A percentile compares a stretch with the other conserved stretches of the same genome.
These are phyloP conservation scores for Centaurea solstitialis DNA, from an alignment of 129 eudicot genomes.

Conservation along the genomic window DNA sequence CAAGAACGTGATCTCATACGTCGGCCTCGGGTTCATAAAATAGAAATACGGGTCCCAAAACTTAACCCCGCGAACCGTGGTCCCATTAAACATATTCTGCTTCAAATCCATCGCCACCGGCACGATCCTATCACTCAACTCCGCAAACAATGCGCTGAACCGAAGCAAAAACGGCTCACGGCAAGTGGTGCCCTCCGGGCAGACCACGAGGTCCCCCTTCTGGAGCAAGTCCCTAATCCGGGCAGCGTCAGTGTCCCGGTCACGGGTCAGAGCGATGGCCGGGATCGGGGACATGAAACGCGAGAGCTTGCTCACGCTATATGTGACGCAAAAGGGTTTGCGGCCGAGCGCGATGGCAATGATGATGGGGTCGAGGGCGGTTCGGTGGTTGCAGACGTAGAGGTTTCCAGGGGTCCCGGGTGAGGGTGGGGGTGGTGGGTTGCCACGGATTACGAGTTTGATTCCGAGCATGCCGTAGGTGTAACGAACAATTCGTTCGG, in stretches of 20 bases:
- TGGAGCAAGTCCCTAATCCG: constrained; percentile 61
- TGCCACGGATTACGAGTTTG: constrained; percentile 75
- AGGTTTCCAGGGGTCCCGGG: constrained; percentile 80
- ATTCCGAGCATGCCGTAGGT: constrained; percentile 83
- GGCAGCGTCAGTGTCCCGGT: constrained; percentile 82
- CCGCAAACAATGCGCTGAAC: constrained; percentile 87
- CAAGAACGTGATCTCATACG: constrained; percentile 78
- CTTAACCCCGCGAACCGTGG: constrained; percentile 86
- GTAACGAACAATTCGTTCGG: constrained; percentile 66
- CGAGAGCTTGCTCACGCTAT: constrained; percentile 86
- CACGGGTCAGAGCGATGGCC: constrained; percentile 87
- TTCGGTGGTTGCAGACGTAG: constrained; percentile 86
- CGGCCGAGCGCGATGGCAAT: constrained; percentile 83
- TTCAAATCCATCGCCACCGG: constrained; percentile 83
- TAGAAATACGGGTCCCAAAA: constrained; percentile 92
- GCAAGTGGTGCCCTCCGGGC: constrained; percentile 94
- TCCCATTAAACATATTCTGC: constrained; percentile 81
- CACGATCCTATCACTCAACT: constrained; percentile 79
- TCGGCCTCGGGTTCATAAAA: constrained; percentile 95
- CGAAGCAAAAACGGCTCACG: constrained; percentile 78
- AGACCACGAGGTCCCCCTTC: constrained; percentile 85
- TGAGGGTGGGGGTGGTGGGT: constrained; percentile 73
- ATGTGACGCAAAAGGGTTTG: constrained; percentile 73
- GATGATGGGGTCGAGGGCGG: constrained; percentile 84
- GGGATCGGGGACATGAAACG: constrained; percentile 86